Evolutionary conservation across 192 early-diverging fungal genomes (phyloP).

Genomic region (Backusella westeae): DNA sequence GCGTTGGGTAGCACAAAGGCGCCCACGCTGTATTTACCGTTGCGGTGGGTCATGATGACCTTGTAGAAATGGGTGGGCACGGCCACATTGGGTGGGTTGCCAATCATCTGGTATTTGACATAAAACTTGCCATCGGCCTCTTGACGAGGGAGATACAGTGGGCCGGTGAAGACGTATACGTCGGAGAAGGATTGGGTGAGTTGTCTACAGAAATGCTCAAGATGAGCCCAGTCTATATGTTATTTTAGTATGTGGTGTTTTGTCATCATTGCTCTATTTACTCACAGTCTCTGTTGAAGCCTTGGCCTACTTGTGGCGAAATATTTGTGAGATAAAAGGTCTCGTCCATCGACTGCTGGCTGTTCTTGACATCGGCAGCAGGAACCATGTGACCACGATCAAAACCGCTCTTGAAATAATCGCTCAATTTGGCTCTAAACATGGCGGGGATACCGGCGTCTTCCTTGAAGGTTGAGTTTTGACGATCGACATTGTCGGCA

Average conservation of each 20-base stretch:
- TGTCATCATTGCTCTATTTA: not conserved
- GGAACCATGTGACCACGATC: slow-evolving; percentile 94
- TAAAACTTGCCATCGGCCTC: slow-evolving; percentile 71
- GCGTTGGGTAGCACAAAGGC: slow-evolving; percentile 88
- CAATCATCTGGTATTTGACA: slow-evolving; percentile 87
- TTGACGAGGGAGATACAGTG: slow-evolving; percentile 78
- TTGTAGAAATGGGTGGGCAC: slow-evolving; percentile 97
- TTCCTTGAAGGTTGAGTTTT: slow-evolving; percentile 77
- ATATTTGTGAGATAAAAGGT: slow-evolving; percentile 86
- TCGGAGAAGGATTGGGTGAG: slow-evolving; percentile 73
- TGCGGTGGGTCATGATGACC: slow-evolving; percentile 69
- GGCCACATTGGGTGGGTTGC: slow-evolving; percentile 78
- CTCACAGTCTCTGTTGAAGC: slow-evolving; percentile 85
- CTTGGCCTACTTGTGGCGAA: slow-evolving; percentile 77
- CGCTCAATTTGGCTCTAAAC: slow-evolving; percentile 74
- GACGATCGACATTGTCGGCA: slow-evolving; percentile 60
- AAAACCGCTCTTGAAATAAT: slow-evolving; percentile 81
- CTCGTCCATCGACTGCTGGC: slow-evolving; percentile 75
- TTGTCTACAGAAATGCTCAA: slow-evolving; percentile 78
- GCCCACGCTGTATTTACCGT: slow-evolving; percentile 50
- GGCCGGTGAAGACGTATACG: slow-evolving; percentile 87
- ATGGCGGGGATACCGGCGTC: slow-evolving; percentile 66
- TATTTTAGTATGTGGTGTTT: not conserved
- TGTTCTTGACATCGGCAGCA: slow-evolving; percentile 79
- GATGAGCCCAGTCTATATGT: slow-evolving; percentile 72